Base-by-base conservation (phyloP, 345 rosid genomes). In the Turnera subulata region DNA sequence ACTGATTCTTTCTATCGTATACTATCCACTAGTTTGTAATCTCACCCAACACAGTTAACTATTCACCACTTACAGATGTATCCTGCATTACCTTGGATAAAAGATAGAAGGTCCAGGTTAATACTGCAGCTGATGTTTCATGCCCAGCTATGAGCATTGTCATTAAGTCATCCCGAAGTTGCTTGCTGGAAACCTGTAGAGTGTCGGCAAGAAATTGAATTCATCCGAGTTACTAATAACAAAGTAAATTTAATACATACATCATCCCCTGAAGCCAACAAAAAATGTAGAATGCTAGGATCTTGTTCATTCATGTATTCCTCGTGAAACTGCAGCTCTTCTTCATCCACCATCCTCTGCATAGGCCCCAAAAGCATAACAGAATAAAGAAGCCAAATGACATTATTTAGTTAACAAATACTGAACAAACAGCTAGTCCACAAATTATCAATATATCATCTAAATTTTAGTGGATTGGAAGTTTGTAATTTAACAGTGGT, bases 111-210 rank as follows among this genome's bases (percentile, higher is more conserved):
- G 96, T 92, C 98, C 98, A 92, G 25, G 98, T 92, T 61, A 89
- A 71, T 46, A 92, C 93, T 5, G 98, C 98, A 24, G 98, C 98
- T 8, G 98, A 80, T 22, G 98, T 92, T 78, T 92, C 98, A 62
- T 92, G 98, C 56, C 98, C 98, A 18, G 98, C 98, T 67, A 92
- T 92, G 71, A 92, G 98, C 95, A 92, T 58, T 29, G 98, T 92
- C 98, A 92, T 92, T 74, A 92, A 75, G 69, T 92, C 98, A 75
- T 92, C 98, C 39, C 96, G 88, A 24, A 92, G 98, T 71, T 92
- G 98, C 75, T 89, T 89, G 73, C 95, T 89, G 39, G 93, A 84
- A 57, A 92, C 95, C 98, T 92, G 55, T 60, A 77, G 74, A 60
- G 56, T 16, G 42, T 13, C 63, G 26, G 49, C 9, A 61, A 66